Base-by-base conservation (phyloP, 1,284 basidiomycete genomes). In the Austroboletus novae-zelandiae region DNA sequence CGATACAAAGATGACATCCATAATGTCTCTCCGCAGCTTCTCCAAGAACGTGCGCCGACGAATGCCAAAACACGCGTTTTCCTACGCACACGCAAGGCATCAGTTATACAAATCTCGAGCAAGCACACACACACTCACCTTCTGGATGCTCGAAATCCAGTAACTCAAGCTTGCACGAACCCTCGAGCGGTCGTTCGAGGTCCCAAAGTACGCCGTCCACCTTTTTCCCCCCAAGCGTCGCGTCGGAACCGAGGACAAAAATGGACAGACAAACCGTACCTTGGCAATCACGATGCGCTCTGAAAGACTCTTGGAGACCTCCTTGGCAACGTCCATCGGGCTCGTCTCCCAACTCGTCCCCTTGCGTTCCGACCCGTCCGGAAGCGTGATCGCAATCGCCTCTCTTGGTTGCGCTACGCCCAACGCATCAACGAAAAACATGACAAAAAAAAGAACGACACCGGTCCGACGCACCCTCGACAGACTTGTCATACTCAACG, bases 1-100 rank as follows among this genome's bases (percentile, higher is more conserved):
- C 97, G 60, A 98, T 87, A 67, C 96, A 98, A 17, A 99, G 79
- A 74, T 98, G 94, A 71, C 95, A 98, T 40, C 96, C 96, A 69
- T 98, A 98, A 71, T 97, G 94, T 53, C 91, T 83, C 71, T 99
- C 97, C 40, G 94, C 86, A 41, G 97, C 91, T 74, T 99, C 97
- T 47, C 97, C 97, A n/a, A 99, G 80, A 50, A 99, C 94, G 73
- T 99, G 97, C 0, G 97, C 97, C 11, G 95, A 98, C 23, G 96
- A 98, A 69, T 99, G 97, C 97, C 97, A 99, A 77, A 99, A 99
- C 32, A 99, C 97, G 61, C 87, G 88, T 70, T 96, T 93, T 50
- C 93, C 89, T 90, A 31, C 2, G 8, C 36, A 17, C 7, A 14
- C 20, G 5, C 20, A 23, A 1, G 20, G 1, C 20, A 23, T 23